A percentile compares a stretch with the other conserved stretches of the same genome.
Conservation (phyloP, 2,329 filamentous ascomycete species). For the Kalaharituber pfeilii region DNA sequence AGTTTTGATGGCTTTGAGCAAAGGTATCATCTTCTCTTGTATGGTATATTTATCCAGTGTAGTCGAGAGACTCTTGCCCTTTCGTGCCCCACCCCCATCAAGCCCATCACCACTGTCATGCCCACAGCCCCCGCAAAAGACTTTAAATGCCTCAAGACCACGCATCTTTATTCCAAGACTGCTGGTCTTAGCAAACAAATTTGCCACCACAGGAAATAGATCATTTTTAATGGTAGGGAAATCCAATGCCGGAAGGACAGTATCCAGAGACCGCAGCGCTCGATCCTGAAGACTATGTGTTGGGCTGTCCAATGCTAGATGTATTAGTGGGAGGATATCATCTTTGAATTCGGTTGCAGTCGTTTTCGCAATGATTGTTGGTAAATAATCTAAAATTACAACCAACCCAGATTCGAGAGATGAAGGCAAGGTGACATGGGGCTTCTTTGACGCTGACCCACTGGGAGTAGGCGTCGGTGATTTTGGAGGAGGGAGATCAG, state of each 20-base stretch:
- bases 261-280: conserved; percentile 58
- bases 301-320: conserved; percentile 68
- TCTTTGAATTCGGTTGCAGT: conserved; percentile 90
- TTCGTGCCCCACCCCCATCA: conserved; percentile 34
- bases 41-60: conserved; percentile 95
- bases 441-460: conserved; percentile 26
- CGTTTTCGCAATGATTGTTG: conserved; percentile 59
- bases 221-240: conserved; percentile 96
- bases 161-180: conserved; percentile 90
- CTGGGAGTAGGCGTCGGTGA: conserved; percentile 30
- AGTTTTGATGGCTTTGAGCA: conserved; percentile 86
- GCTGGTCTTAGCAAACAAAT: conserved; percentile 81
- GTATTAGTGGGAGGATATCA: conserved; percentile 73
- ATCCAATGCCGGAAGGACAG: conserved; percentile 73
- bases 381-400: conserved; percentile 72
- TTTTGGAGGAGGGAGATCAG: neutral
- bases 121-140: conserved; percentile 63
- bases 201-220: conserved; percentile 77
- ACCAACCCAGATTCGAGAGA: conserved; percentile 78
- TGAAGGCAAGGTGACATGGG: conserved; percentile 54
- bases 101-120: conserved; percentile 47
- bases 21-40: conserved; percentile 87
- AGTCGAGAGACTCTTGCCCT: conserved; percentile 50
- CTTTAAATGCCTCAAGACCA: conserved; percentile 74
- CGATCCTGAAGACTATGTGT: conserved; percentile 82